phyloP scores from a whole-genome alignment of 352 stramenopile genomes.

The Pythium utonaiense region DNA sequence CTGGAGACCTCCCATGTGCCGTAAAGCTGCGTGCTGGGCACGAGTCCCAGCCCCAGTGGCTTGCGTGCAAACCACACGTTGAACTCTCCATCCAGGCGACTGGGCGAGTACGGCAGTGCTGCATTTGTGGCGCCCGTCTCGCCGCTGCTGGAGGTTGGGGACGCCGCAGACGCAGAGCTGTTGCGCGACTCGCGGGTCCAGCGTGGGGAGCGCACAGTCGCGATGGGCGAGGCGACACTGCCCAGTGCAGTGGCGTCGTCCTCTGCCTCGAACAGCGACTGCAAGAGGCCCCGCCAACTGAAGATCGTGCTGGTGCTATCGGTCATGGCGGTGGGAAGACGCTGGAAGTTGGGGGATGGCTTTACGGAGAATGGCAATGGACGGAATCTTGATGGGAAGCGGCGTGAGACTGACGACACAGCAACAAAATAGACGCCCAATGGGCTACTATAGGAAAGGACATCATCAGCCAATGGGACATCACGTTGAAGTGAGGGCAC shows the following conservation, averaged over 20 bases:
- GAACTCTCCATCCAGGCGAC: conserved; percentile 60
- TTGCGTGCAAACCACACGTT: conserved; percentile 61
- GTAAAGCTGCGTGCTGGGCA: conserved; percentile 78
- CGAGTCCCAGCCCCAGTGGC: conserved; percentile 68
- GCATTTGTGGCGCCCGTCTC: neutral
- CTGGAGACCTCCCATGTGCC: conserved; percentile 69
- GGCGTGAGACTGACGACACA: neutral
- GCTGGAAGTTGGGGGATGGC: neutral
- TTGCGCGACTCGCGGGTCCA: conserved; percentile 7
- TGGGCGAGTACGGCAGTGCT: conserved; percentile 38
- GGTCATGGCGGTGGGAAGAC: neutral
- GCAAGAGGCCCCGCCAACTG: conserved; percentile 17
- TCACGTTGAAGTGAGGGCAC: neutral
- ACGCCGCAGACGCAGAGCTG: neutral
- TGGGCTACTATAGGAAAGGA: neutral
- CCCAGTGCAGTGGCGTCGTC: conserved; percentile 2
- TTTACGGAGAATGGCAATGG: neutral
- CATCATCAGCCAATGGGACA: neutral
- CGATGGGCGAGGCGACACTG: conserved; percentile 10
- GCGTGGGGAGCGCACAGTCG: conserved; percentile 8
- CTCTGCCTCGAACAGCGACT: conserved; percentile 16
- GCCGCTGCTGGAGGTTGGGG: neutral
- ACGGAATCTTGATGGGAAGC: conserved; percentile 1
- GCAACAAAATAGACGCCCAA: neutral
- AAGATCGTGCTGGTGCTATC: conserved; percentile 1